Evolutionary conservation across 331 rosid genomes (phyloP), one percentile per base, ranked within the genome.

Genomic region (Arachis monticola): DNA sequence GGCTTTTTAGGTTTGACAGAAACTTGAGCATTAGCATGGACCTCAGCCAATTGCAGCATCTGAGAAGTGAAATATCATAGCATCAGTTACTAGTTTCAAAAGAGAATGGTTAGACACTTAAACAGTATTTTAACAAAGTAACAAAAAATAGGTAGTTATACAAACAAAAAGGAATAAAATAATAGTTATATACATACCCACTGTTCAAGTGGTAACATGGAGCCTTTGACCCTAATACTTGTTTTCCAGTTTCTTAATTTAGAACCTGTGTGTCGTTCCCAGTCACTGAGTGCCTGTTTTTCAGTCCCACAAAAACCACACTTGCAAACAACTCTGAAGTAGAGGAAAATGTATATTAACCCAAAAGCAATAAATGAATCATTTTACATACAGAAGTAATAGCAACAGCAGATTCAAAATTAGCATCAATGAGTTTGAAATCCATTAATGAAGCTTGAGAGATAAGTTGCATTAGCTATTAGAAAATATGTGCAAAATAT

Each of bases 31-130:
- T 64, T 95, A 47, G 85, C 98, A 73, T 92, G 99, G 79, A 74
- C 80, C 84, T 95, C 99, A 62, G 99, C 99, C 81, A 95, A 72
- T 81, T 92, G 96, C 85, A 95, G 81, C 99, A 95, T 95, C 99
- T 95, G 89, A 86, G 75, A 55, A 65, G 78, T 67, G 75, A 74
- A 80, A 82, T 7, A 51, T 65, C 76, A 77, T 65, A 13, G 45
- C 70, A 79, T 79, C 51, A 83, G 68, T 63, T 73, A n/a, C 48
- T 32, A 14, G 30, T 67, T 17, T 72, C 11, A 46, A 70, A 64
- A 73, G 48, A 58, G 58, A n/a, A 58, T 60, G 48, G 32, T 46
- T 68, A 57, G 63, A 51, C 51, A 17, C 47, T 64, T 32, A 53
- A 64, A 64, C 57, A 58, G 52, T 60, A 52, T 0, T 45, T 40